Base-by-base conservation (phyloP, 768 basidiomycete genomes). In the Phylloporus rhodoxanthus region DNA sequence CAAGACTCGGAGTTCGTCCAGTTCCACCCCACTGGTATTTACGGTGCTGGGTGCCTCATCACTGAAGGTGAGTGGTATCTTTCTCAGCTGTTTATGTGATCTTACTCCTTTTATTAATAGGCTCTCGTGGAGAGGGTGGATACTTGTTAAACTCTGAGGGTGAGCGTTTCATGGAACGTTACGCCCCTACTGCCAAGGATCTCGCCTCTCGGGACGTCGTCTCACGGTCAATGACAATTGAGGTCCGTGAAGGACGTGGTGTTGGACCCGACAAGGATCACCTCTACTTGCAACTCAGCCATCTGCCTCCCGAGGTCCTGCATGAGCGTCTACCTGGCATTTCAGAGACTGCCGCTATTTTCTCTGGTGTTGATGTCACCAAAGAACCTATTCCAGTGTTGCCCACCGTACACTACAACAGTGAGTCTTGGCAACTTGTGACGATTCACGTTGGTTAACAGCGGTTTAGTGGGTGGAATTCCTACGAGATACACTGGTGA, bases 131-230 rank as follows among this genome's bases (percentile, higher is more conserved):
- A 62, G 96, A 99, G 71, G 96, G 96, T 74, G 96, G 96, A 56
- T 98, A 98, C 73, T 78, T 99, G 57, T 75, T 99, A 66, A 98
- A 99, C 75, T 90, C 92, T 8, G 87, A 98, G 76, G 96, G 96
- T 67, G 96, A 99, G 72, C 88, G 96, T 52, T 99, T 99, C 78
- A 99, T 99, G 96, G 95, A 98, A 71, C 91, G 95, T 69, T 98
- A 98, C 69, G 96, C 96, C 0, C 96, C 96, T 9, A 97, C 95
- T 38, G 96, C 96, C 54, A 98, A 98, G 78, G 96, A 99, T 77
- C 82, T 99, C 58, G 96, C 96, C 36, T 99, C 96, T 40, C 93
- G 96, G 65, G 96, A 99, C 65, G 96, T 99, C 64, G 96, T 99
- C 29, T 98, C 96, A 43, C 92, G 96, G 61, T 93, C 91, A 45